Percentiles rank a stretch among this genome's conserved stretches.
These are phyloP conservation scores for Nitzschia sp. DNA, from an alignment of 108 stramenopile species.

Conservation along the genomic window DNA sequence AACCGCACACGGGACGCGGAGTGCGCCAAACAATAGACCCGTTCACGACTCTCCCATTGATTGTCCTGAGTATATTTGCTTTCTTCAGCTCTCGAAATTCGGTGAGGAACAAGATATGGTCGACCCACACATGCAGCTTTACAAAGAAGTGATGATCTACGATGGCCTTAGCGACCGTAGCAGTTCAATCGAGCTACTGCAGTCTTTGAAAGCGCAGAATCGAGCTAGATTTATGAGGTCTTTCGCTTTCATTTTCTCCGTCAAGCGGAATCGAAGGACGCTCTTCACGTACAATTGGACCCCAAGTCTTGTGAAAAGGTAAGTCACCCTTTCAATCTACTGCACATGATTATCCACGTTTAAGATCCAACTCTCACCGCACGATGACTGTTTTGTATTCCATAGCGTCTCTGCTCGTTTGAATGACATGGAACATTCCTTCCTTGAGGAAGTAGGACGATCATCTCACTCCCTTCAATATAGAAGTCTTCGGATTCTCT, in stretches of 20 bases:
- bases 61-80: constrained; percentile 67
- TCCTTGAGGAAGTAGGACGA: constrained; percentile 1
- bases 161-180: constrained; percentile 36
- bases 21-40: neutral
- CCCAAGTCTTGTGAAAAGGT: constrained; percentile 38
- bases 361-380: no score
- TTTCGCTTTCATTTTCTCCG: constrained; percentile 50
- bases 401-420: constrained; percentile 7
- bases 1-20: neutral
- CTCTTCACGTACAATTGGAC: constrained; percentile 54
- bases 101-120: constrained; percentile 6
- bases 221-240: constrained; percentile 39
- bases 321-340: neutral
- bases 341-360: no score
- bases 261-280: constrained; percentile 37
- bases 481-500: neutral
- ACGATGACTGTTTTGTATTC: neutral
- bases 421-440: neutral
- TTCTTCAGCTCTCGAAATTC: constrained; percentile 38
- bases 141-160: constrained; percentile 36
- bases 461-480: neutral
- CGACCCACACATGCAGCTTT: constrained; percentile 31
- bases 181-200: constrained; percentile 16
- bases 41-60: constrained; percentile 62
- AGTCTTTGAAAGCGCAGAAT: constrained; percentile 26